Conservation (phyloP, 2,329 filamentous ascomycete species). For the Diaporthe sp. region DNA sequence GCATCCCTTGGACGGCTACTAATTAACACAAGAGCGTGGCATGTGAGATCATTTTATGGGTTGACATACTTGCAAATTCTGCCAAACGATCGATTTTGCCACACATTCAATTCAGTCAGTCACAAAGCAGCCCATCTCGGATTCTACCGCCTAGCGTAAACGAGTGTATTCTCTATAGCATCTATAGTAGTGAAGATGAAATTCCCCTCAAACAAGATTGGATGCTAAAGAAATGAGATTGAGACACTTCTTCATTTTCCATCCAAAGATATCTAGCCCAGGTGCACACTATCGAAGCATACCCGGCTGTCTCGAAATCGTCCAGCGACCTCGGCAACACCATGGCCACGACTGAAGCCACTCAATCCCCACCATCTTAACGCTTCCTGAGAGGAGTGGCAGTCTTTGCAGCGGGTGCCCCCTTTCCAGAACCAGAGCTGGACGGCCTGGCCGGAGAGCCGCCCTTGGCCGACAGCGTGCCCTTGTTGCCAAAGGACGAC, state of each 20-base stretch:
- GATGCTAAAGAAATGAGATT: background rate
- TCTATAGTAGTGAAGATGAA: background rate
- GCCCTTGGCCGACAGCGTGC: background rate
- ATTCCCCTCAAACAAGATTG: background rate
- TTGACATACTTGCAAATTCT: background rate
- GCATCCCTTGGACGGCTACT: background rate
- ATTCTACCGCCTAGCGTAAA: background rate
- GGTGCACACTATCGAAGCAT: background rate
- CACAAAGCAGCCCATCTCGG: background rate
- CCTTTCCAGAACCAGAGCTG: background rate
- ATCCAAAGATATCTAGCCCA: background rate
- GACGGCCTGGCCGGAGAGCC: background rate
- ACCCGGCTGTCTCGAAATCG: background rate
- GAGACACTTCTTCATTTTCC: background rate
- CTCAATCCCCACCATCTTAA: background rate
- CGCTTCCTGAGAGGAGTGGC: background rate
- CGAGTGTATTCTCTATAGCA: background rate
- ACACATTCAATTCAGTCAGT: background rate
- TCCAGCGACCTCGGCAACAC: background rate
- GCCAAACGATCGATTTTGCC: background rate
- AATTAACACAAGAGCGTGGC: background rate
- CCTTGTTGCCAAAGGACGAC: background rate
- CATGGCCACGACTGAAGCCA: background rate
- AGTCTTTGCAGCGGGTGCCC: background rate
- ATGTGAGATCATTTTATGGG: background rate